Conservation (phyloP, 345 rosid genomes). For the Brassica nigra region DNA sequence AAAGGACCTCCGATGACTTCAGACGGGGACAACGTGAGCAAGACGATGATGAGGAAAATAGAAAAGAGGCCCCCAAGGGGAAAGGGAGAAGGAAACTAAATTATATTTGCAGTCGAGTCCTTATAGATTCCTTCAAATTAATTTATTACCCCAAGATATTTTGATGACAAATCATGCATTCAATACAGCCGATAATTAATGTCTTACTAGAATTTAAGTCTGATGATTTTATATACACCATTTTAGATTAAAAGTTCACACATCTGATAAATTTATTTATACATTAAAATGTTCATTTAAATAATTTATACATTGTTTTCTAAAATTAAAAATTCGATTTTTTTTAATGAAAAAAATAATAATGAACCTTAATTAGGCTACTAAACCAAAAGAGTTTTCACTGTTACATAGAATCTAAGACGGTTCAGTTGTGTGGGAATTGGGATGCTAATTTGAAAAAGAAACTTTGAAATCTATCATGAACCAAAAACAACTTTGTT, state of each 20-base stretch:
- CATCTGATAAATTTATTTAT: neutral
- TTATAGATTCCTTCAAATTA: neutral
- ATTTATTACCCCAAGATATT: constrained; percentile 6
- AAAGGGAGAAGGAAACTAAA: constrained; percentile 1
- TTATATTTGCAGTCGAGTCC: constrained; percentile 23
- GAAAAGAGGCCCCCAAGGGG: neutral
- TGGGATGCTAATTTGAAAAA: neutral
- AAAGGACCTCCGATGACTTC: constrained; percentile 41
- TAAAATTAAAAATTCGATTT: neutral
- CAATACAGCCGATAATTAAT: no score
- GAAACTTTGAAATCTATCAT: neutral
- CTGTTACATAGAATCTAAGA: constrained; percentile 9
- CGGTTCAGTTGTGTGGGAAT: neutral
- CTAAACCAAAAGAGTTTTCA: neutral
- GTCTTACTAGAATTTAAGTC: neutral
- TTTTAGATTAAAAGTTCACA: neutral
- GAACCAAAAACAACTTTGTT: neutral
- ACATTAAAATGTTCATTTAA: neutral
- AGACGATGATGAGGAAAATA: constrained; percentile 27
- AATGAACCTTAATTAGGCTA: neutral
- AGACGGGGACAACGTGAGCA: constrained; percentile 23
- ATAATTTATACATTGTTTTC: neutral
- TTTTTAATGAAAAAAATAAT: neutral
- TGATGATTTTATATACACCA: neutral
- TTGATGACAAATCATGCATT: neutral